These are phyloP conservation scores for Kondoa subrosea DNA, from an alignment of 768 basidiomycete genomes.

Conservation along the genomic window DNA sequence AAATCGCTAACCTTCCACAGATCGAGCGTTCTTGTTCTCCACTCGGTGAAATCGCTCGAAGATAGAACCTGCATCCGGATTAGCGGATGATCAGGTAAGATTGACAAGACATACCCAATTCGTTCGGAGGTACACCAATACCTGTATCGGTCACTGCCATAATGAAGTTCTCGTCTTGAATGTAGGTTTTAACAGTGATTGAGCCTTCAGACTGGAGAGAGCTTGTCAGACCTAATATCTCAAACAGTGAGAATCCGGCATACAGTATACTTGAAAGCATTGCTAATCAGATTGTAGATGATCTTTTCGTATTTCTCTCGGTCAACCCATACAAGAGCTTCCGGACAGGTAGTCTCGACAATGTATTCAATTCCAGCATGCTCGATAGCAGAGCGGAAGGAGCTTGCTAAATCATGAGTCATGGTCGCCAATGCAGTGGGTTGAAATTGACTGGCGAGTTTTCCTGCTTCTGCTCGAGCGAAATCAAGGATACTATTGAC, in stretches of 20 bases:
- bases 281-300: slow-evolving; percentile 15
- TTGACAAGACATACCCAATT: slow-evolving; percentile 6
- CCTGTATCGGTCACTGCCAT: slow-evolving; percentile 16
- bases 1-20: slow-evolving; percentile 14
- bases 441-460: slow-evolving; percentile 11
- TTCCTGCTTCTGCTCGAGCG: slow-evolving; percentile 16
- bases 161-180: slow-evolving; percentile 11
- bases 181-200: not conserved
- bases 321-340: slow-evolving; percentile 14
- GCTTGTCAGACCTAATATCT: no score
- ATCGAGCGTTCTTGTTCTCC: slow-evolving; percentile 12
- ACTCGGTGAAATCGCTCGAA: slow-evolving; percentile 18
- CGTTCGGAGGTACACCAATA: slow-evolving; percentile 15
- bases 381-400: slow-evolving; percentile 16
- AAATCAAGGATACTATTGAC: slow-evolving; percentile 21
- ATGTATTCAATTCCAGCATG: slow-evolving; percentile 14
- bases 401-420: slow-evolving; percentile 16
- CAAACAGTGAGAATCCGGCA: no score
- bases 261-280: slow-evolving; percentile 21
- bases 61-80: no score
- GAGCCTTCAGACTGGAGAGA: slow-evolving; percentile 5
- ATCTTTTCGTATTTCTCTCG: slow-evolving; percentile 18
- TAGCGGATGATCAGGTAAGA: not conserved
- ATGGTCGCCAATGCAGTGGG: slow-evolving; percentile 10
- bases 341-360: slow-evolving; percentile 9